Evolutionary conservation across 179 eudicot genomes (phyloP), one percentile per base, ranked within the genome.

Genomic region (Amaranthus tricolor): DNA sequence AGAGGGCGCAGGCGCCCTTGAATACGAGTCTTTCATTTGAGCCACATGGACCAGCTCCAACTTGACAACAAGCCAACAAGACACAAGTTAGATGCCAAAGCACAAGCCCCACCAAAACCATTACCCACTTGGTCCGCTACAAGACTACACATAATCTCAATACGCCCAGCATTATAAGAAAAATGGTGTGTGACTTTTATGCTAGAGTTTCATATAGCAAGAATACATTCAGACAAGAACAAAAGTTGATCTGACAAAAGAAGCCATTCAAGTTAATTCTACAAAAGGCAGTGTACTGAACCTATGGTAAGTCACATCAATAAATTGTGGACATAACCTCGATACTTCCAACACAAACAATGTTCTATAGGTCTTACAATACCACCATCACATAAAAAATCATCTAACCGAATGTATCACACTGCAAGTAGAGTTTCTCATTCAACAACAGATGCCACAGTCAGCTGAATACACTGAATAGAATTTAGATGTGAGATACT

Each of bases 401-500:
- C 45, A 70, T 45, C 71, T 64, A 53, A 8, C n/a, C 49, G 43
- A 16, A 60, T 60, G 56, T 6, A 48, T 61, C 68, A n/a, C 70
- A 68, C 48, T 50, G 51, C 20, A 71, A 64, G 76, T 31, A 9
- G 31, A 68, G 51, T 54, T 61, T 52, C 43, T 47, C 75, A 55
- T 24, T 53, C 48, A 72, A 55, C 24, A 76, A 48, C 14, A 78
- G 68, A 68, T 21, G 68, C 45, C 21, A 57, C 50, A 53, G 44
- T 16, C 50, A 67, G 57, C 68, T 49, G 52, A 20, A 51, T 53
- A 52, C 11, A 65, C 63, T 21, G 60, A 65, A 61, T 6, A 62
- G 74, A 70, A 31, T 47, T 24, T 54, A 74, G 62, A 70, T 45
- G 61, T 62, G 51, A 72, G 78, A 73, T 79, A 90, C 98, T 94